Evolutionary conservation across 2,329 filamentous ascomycete species (phyloP).

Genomic region (Pseudogymnoascus sp.): DNA sequence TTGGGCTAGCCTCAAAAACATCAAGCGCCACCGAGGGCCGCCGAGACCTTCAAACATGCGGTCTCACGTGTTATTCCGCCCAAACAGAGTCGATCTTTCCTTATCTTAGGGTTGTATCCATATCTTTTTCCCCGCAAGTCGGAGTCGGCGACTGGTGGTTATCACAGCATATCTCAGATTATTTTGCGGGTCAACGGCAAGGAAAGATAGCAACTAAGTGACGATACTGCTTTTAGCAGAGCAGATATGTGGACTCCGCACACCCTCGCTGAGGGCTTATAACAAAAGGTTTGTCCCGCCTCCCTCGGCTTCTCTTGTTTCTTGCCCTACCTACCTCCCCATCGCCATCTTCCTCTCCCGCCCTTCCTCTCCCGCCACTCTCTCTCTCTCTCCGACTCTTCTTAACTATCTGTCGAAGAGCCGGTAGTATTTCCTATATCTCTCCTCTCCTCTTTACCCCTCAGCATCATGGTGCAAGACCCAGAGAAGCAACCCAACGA

Average conservation of each 20-base stretch:
- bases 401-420: background rate
- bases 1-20: background rate
- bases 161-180: background rate
- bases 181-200: background rate
- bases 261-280: background rate
- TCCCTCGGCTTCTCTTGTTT: background rate
- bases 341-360: background rate
- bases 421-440: background rate
- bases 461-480: background rate
- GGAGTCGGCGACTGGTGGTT: background rate
- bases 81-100: background rate
- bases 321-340: background rate
- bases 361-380: background rate
- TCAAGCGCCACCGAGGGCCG: background rate
- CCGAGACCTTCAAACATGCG: background rate
- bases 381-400: background rate
- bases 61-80: background rate
- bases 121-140: background rate
- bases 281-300: background rate
- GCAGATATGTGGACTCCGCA: constrained; percentile 1
- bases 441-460: background rate
- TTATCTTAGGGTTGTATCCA: background rate
- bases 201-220: background rate
- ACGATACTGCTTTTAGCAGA: background rate
- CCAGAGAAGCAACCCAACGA: background rate